phyloP scores from a whole-genome alignment of 2,329 filamentous ascomycete genomes.

The Colletotrichum sp. region DNA sequence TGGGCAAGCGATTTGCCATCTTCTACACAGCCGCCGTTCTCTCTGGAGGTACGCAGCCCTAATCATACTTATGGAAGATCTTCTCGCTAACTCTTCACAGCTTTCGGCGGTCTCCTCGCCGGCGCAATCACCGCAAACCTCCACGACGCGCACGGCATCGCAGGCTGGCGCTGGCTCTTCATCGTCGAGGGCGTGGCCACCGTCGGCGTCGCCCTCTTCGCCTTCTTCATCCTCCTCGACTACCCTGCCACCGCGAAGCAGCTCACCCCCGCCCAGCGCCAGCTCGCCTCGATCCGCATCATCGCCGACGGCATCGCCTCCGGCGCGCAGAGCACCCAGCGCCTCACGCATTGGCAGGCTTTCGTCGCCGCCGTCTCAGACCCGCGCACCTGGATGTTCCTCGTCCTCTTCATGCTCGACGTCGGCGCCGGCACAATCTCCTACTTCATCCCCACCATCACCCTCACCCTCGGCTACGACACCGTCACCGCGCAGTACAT shows the following conservation, averaged over 20 bases:
- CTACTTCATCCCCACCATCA: slow-evolving; percentile 60
- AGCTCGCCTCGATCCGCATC: slow-evolving; percentile 56
- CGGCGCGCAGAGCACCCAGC: slow-evolving; percentile 28
- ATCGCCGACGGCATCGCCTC: slow-evolving; percentile 44
- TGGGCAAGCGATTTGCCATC: slow-evolving; percentile 58
- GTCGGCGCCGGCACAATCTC: slow-evolving; percentile 52
- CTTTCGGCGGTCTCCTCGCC: slow-evolving; percentile 56
- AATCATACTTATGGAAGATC: rapidly evolving
- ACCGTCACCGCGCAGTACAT: slow-evolving; percentile 51
- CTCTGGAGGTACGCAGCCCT: slow-evolving; percentile 31
- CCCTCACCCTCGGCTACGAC: slow-evolving; percentile 52
- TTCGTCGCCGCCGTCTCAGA: slow-evolving; percentile 42
- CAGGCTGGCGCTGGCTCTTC: slow-evolving; percentile 60
- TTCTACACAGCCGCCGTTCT: slow-evolving; percentile 62
- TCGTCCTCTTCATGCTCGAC: slow-evolving; percentile 53
- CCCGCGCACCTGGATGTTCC: slow-evolving; percentile 52
- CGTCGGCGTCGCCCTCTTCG: slow-evolving; percentile 64
- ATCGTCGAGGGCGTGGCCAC: slow-evolving; percentile 68
- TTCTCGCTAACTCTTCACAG: slow-evolving; percentile 22
- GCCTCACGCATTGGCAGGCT: slow-evolving; percentile 29
- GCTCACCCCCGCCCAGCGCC: slow-evolving; percentile 66
- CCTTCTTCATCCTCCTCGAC: slow-evolving; percentile 73
- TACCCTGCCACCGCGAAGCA: slow-evolving; percentile 68
- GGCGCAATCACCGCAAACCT: slow-evolving; percentile 51
- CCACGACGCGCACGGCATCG: slow-evolving; percentile 48